Conservation (phyloP, 768 basidiomycete genomes). For the Rhizopogon rudus region DNA sequence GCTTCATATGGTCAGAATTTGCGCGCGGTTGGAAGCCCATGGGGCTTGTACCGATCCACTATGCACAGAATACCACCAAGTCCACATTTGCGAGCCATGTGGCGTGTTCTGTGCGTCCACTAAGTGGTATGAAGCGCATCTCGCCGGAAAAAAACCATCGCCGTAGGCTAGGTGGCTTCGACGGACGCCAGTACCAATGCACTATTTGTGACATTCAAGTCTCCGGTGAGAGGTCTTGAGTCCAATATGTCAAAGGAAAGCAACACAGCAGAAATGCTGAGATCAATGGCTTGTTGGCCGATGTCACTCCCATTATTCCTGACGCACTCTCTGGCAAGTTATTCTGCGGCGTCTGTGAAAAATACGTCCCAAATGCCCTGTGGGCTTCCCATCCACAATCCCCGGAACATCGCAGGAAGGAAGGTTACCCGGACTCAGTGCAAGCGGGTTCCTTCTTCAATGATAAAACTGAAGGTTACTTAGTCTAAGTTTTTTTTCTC, state of each 20-base stretch:
- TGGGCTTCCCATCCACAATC: conserved; percentile 32
- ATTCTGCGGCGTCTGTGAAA: conserved; percentile 28
- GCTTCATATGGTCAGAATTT: conserved; percentile 17
- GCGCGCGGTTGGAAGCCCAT: conserved; percentile 29
- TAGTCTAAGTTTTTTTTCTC: no score
- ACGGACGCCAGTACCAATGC: conserved; percentile 20
- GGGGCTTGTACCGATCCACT: conserved; percentile 29
- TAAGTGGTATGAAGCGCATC: conserved; percentile 23
- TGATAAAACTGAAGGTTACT: no score
- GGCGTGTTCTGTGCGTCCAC: conserved; percentile 25
- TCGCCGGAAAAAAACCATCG: conserved; percentile 26
- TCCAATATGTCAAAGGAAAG: conserved; percentile 14
- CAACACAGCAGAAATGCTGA: conserved; percentile 14
- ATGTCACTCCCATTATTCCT: conserved; percentile 27
- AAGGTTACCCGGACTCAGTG: no score
- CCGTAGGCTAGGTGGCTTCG: conserved; percentile 18
- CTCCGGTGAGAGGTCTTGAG: conserved; percentile 17
- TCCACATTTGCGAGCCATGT: conserved; percentile 36
- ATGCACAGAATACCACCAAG: conserved; percentile 32
- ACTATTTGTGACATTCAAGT: conserved; percentile 22
- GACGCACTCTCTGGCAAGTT: conserved; percentile 14
- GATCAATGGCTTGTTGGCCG: conserved; percentile 15
- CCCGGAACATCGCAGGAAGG: conserved; percentile 30
- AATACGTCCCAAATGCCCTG: conserved; percentile 18
- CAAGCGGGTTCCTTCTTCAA: no score